Evolutionary conservation across 495 filamentous ascomycete genomes (phyloP).

Genomic region (Talaromyces borbonicus): DNA sequence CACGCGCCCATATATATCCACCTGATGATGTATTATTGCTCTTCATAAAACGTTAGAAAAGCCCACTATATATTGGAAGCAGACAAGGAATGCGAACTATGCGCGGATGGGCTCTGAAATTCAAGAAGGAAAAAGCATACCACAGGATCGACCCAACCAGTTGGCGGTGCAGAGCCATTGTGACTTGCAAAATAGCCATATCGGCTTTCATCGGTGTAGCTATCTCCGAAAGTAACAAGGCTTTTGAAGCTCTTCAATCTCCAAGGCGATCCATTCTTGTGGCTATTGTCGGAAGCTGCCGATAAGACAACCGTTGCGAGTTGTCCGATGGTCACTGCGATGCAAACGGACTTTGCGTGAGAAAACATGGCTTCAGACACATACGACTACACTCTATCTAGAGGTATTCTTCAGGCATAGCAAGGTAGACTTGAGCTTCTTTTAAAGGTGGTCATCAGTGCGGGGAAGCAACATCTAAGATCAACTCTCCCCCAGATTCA

Average conservation of each 20-base stretch:
- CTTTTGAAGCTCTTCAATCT: slow-evolving; percentile 33
- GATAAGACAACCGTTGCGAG: not conserved
- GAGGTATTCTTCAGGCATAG: no score
- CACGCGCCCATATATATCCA: slow-evolving; percentile 59
- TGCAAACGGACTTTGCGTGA: not conserved
- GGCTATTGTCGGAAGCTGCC: not conserved
- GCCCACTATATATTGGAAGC: no score
- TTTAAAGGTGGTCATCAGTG: no score
- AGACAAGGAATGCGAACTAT: no score
- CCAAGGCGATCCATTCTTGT: slow-evolving; percentile 13
- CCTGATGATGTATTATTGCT: slow-evolving; percentile 45
- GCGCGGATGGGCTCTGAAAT: no score
- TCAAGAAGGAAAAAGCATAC: slow-evolving; percentile 17
- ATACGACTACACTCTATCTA: no score
- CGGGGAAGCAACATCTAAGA: no score
- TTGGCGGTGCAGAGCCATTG: slow-evolving; percentile 49
- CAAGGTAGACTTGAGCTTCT: no score
- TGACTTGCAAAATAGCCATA: slow-evolving; percentile 48
- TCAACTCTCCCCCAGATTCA: no score
- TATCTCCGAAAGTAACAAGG: slow-evolving; percentile 58
- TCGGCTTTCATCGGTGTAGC: slow-evolving; percentile 64
- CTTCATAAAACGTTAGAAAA: no score
- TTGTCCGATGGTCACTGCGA: not conserved
- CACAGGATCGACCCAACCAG: slow-evolving; percentile 39
- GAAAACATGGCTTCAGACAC: no score